Percentiles rank a stretch among this genome's conserved stretches.
Conservation (phyloP, 1,139 yeast genomes). For the Suhomyces coccinellae region DNA sequence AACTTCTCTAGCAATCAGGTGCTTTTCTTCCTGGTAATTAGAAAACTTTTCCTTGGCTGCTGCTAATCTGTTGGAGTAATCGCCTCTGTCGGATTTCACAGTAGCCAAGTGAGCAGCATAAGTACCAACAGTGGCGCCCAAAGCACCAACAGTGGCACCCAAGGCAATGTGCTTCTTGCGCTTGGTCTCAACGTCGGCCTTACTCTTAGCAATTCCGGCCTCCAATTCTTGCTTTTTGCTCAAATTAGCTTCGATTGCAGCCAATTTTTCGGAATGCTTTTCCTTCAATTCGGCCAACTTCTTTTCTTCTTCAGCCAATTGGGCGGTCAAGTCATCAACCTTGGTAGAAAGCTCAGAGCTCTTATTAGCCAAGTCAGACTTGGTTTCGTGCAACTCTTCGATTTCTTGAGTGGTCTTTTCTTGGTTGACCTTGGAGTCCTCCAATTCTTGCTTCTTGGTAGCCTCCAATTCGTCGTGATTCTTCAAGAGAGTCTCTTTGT, state of each 20-base stretch:
- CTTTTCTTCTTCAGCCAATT: conserved; percentile 40
- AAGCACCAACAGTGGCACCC: conserved; percentile 45
- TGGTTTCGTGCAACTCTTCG: conserved; percentile 45
- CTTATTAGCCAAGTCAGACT: conserved; percentile 39
- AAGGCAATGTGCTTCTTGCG: conserved; percentile 38
- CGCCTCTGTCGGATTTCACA: conserved; percentile 41
- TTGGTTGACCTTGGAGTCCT: conserved; percentile 48
- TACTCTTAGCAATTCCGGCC: conserved; percentile 33
- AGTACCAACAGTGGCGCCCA: conserved; percentile 45
- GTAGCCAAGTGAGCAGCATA: conserved; percentile 46
- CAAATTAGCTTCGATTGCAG: conserved; percentile 35
- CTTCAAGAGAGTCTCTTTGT: conserved; percentile 44
- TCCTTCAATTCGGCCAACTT: conserved; percentile 44
- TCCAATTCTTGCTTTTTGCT: conserved; percentile 45
- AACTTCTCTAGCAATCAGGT: conserved; percentile 35
- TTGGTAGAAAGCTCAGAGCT: conserved; percentile 46
- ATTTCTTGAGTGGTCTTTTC: conserved; percentile 47
- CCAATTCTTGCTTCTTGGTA: conserved; percentile 51
- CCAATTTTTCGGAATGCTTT: conserved; percentile 42
- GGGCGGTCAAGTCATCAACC: conserved; percentile 44
- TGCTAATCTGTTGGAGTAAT: conserved; percentile 36
- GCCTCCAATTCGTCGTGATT: conserved; percentile 51
- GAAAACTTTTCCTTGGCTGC: conserved; percentile 44
- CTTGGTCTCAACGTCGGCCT: conserved; percentile 39
- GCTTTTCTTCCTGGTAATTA: conserved; percentile 49